Base-by-base conservation (phyloP, 2,329 filamentous ascomycete species). In the Aspergillus jensenii region DNA sequence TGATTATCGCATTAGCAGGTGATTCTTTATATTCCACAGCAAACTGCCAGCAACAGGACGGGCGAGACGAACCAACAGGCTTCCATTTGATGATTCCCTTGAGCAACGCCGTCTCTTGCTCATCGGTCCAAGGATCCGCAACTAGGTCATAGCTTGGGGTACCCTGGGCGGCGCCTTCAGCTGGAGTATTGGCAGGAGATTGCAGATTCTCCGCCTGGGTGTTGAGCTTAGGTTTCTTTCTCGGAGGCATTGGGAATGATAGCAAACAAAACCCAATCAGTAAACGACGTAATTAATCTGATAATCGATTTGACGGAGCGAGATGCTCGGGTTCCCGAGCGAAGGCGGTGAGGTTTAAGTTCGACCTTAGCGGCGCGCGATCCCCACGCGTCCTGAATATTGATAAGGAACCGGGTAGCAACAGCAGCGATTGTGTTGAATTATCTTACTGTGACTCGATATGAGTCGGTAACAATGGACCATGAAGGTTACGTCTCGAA, bases 81-180 rank as follows among this genome's bases (percentile, higher is more conserved):
- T 99, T 99, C 89, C 90, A 96, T 71, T 88, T 85, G 63, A 98
- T 93, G 65, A 98, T 89, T 52, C 88, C 91, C 72, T 97, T 97
- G 78, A 96, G 91, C 1, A 99, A 82, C 41, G 91, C 93, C 1
- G 91, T 92, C 65, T 96, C 89, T 75, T 99, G 95, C 70, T 97
- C 93, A 68, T 96, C 93, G 4, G 92, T 97, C 95, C 95, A 99
- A 25, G 88, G 85, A 63, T 93, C 90, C 56, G 86, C 84, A 49
- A 84, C 74, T 4, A 81, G 69, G 60, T 86, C 78, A 59, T 77
- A 75, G 17, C 73, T 71, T n/a, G 74, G 67, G 59, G 77, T 72
- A 41, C 65, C 64, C 51, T 76, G 70, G 61, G 58, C 55, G 62
- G 65, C 60, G 62, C 64, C 60, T 63, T 73, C 67, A 39, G 62